Percentiles rank a stretch among this genome's conserved stretches.
These are phyloP conservation scores for Leucocoprinus sp. DNA, from an alignment of 768 basidiomycete species.

Conservation along the genomic window DNA sequence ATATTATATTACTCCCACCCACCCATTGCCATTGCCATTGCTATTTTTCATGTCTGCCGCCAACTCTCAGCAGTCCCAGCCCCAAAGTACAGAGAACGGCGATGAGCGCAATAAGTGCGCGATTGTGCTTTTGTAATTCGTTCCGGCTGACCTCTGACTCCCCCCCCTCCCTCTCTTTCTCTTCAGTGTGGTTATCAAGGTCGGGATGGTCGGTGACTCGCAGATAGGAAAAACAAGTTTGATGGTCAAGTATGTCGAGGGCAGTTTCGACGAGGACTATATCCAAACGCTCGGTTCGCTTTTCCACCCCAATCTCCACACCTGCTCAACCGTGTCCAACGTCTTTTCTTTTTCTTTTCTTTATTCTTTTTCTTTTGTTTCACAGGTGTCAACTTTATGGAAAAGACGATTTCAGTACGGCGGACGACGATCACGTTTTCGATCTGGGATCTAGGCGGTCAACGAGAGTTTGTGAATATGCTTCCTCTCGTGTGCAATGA, in stretches of 20 bases:
- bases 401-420: constrained; percentile 97
- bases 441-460: constrained; percentile 97
- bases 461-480: constrained; percentile 99
- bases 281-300: constrained; percentile 94
- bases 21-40: constrained; percentile 8
- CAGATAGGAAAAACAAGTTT: constrained; percentile 99
- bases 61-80: constrained; percentile 36
- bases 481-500: constrained; percentile 97
- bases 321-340: constrained; percentile 1
- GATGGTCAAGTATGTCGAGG: constrained; percentile 99
- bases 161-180: background rate
- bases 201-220: constrained; percentile 99
- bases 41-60: constrained; percentile 37
- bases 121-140: background rate
- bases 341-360: too few relatives aligned
- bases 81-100: constrained; percentile 50
- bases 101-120: constrained; percentile 69
- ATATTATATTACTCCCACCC: constrained; percentile 10
- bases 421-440: constrained; percentile 99
- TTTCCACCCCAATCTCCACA: constrained; percentile 5
- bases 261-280: constrained; percentile 98
- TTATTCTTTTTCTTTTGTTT: too few relatives aligned
- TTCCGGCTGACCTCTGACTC: background rate
- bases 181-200: constrained; percentile 87
- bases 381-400: constrained; percentile 99